Evolutionary conservation across 306 rosid genomes (phyloP), one percentile per base, ranked within the genome.

Genomic region (Adenanthera pavonina): DNA sequence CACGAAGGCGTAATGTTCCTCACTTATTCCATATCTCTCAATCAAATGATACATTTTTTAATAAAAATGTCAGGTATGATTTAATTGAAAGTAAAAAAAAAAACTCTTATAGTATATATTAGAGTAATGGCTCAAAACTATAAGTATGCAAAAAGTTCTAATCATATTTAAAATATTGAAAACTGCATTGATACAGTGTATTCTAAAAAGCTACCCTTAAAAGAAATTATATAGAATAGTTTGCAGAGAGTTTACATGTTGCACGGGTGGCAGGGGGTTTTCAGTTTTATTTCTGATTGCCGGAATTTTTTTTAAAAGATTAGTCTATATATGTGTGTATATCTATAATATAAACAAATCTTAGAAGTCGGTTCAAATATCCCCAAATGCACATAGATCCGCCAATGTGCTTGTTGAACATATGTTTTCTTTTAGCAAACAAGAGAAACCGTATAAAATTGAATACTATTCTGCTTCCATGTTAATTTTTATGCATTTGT

Each of bases 141-240:
- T 8, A 14, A 30, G 16, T 11, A 3, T 25, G 38, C 13, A 60
- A 51, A 48, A 56, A 57, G 33, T 20, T 57, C 12, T 19, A 19
- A 19, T 57, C 13, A 57, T 57, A 19, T 57, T 19, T n/a, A 57
- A 57, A 57, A 57, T 20, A 12, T 34, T 13, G 73, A 35, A 19
- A 43, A 68, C 35, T 69, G 43, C 43, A 43, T 69, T n/a, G 74
- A 36, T 69, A 48, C 74, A 69, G 4, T 69, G 74, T 20, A 69
- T 44, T 43, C 14, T 19, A 25, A 43, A 41, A 67, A 41, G n/a
- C 48, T 19, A 7, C 33, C 30, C 46, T 15, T 36, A 35, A 12
- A 51, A 36, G 16, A 15, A 38, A 66, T 66, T 35, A 2, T 0
- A 0, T 1, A 4, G n/a, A 15, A 67, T 54, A 16, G n/a, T n/a